Evolutionary conservation across 2,329 filamentous ascomycete species (phyloP).

Genomic region (Coleophoma cylindrospora): DNA sequence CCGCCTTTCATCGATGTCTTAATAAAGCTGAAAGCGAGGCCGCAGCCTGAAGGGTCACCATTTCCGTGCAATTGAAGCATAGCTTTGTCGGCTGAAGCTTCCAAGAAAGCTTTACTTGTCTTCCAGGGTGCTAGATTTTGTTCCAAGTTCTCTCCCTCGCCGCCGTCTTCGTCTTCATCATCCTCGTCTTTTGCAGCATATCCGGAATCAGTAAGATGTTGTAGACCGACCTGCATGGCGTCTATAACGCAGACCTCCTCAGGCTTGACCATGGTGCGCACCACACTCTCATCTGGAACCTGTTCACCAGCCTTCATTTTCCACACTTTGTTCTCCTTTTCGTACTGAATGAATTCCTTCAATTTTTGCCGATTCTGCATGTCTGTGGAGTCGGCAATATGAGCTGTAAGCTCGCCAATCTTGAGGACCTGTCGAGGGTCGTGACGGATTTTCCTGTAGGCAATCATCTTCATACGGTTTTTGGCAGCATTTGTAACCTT

Average conservation of each 20-base stretch:
- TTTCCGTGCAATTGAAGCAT: conserved; percentile 95
- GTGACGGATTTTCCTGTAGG: conserved; percentile 80
- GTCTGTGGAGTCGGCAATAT: conserved; percentile 89
- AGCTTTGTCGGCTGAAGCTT: conserved; percentile 89
- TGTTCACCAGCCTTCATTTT: conserved; percentile 67
- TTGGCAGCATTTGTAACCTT: conserved; percentile 97
- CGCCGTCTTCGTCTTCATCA: conserved; percentile 41
- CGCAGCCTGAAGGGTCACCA: conserved; percentile 89
- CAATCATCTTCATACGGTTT: conserved; percentile 93
- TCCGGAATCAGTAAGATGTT: conserved; percentile 86
- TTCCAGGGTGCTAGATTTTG: conserved; percentile 94
- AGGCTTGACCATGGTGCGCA: conserved; percentile 86
- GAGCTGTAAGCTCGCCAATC: conserved; percentile 81
- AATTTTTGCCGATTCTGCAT: conserved; percentile 95
- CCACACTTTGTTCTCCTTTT: conserved; percentile 82
- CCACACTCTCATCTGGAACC: conserved; percentile 73
- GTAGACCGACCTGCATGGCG: conserved; percentile 92
- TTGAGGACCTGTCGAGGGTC: conserved; percentile 65
- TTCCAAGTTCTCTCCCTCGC: conserved; percentile 64
- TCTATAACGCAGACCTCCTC: conserved; percentile 94
- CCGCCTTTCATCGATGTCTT: conserved; percentile 98
- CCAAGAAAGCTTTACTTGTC: conserved; percentile 92
- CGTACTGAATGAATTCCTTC: conserved; percentile 91
- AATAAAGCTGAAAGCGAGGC: conserved; percentile 94
- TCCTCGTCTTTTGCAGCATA: conserved; percentile 70